A percentile compares a stretch with the other conserved stretches of the same genome.
Evolutionary conservation across 352 stramenopile species (phyloP).

Genomic region (Phytophthora ramorum): DNA sequence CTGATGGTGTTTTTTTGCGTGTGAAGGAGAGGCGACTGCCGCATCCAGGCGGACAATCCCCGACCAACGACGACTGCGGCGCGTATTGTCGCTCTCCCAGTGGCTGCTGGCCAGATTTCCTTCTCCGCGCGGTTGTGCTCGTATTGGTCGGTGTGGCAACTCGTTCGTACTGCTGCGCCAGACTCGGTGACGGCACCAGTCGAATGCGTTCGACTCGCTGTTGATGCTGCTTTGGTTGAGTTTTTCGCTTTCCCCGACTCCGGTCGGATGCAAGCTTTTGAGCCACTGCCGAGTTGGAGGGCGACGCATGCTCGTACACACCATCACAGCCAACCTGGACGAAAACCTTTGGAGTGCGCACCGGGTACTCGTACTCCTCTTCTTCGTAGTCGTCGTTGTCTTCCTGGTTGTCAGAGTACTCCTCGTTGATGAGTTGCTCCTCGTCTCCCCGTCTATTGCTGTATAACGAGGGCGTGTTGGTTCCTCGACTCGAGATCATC

Average conservation of each 20-base stretch:
- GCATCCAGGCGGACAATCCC: conserved; percentile 36
- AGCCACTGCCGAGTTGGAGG: conserved; percentile 40
- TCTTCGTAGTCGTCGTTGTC: conserved; percentile 29
- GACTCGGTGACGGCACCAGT: conserved; percentile 50
- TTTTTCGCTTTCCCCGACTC: conserved; percentile 29
- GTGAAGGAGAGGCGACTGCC: conserved; percentile 35
- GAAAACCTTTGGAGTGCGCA: conserved; percentile 53
- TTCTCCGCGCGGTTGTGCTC: conserved; percentile 13
- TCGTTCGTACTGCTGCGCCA: conserved; percentile 56
- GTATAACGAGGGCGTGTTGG: conserved; percentile 30
- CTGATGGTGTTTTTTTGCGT: conserved; percentile 20
- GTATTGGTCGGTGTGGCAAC: conserved; percentile 37
- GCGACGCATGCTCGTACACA: conserved; percentile 43
- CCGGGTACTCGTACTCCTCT: conserved; percentile 32
- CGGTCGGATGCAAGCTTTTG: conserved; percentile 47
- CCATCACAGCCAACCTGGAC: conserved; percentile 51
- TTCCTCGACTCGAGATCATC: conserved; percentile 32
- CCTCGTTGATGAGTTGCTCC: conserved; percentile 21
- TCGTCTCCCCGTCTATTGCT: conserved; percentile 26
- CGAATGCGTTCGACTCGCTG: conserved; percentile 54
- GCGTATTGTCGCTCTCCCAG: neutral
- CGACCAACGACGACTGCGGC: conserved; percentile 9
- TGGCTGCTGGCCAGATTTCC: conserved; percentile 24
- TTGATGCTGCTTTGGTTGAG: conserved; percentile 29
- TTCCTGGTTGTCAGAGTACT: conserved; percentile 39